Base-by-base conservation (phyloP, 2,329 filamentous ascomycete genomes). In the Metarhizium sp. region DNA sequence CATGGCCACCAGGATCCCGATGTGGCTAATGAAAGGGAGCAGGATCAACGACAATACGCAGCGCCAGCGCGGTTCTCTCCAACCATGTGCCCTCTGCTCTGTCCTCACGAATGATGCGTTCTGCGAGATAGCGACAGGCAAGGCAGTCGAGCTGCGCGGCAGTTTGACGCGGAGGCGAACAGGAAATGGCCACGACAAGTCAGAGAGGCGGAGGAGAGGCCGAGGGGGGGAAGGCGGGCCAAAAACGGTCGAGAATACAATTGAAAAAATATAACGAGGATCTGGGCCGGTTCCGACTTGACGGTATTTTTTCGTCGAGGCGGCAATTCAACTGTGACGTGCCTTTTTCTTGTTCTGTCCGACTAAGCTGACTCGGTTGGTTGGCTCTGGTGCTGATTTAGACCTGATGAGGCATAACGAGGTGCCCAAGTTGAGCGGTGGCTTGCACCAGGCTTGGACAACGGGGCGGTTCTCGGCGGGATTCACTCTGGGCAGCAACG, bases 1-100 rank as follows among this genome's bases (percentile, higher is more conserved):
- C 54, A 57, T 58, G 6, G 53, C 50, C 50, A 40, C 46, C 25
- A 13, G 13, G 20, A 42, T 32, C 45, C 29, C 29, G 49, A 52
- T 32, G 42, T 18, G 43, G 47, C 29, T 53, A 16, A 54, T 51
- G 56, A 50, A 25, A 57, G 38, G 16, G 42, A 20, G n/a, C n/a
- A 16, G 42, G n/a, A 45, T 16, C 42, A 16, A 18, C 18, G n/a
- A 20, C 16, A 25, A 16, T 16, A 45, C 42, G 42, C 42, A 11
- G 42, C 3, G 42, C 32, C 7, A 34, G 32, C 7, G 42, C 42
- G 42, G 16, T 45, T 45, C 42, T 45, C 42, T 11, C 18, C 16
- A 7, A 10, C 11, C 8, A 45, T 6, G 42, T 18, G n/a, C 42
- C 16, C 6, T 18, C 6, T 45, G 42, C 6, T 18, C 6, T 45